These are phyloP conservation scores for Xerocomus nothofagi DNA, from an alignment of 1,284 basidiomycete genomes.

Conservation along the genomic window DNA sequence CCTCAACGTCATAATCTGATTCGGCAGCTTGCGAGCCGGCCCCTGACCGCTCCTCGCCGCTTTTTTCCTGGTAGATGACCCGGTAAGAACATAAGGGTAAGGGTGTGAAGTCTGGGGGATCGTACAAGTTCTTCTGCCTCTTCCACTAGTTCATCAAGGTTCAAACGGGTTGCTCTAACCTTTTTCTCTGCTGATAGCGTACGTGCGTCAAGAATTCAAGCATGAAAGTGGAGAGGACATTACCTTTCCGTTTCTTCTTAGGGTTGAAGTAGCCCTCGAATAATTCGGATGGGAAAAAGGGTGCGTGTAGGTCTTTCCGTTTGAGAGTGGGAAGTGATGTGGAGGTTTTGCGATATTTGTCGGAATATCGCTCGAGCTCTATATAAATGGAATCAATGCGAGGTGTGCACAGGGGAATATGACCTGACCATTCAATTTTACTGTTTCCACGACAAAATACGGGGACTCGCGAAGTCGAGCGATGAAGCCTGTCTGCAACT, in stretches of 20 bases:
- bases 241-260: slow-evolving; percentile 58
- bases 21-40: slow-evolving; percentile 58
- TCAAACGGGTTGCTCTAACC: slow-evolving; percentile 45
- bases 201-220: not conserved
- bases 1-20: slow-evolving; percentile 79
- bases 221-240: not conserved
- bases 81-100: not conserved
- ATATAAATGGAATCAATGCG: slow-evolving; percentile 5
- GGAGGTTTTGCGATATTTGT: slow-evolving; percentile 69
- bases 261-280: slow-evolving; percentile 79
- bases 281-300: slow-evolving; percentile 76
- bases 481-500: slow-evolving; percentile 66
- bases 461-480: slow-evolving; percentile 61
- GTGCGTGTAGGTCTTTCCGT: slow-evolving; percentile 63
- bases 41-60: slow-evolving; percentile 63
- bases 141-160: slow-evolving; percentile 65
- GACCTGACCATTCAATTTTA: slow-evolving; percentile 59
- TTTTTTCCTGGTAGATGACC: slow-evolving; percentile 53
- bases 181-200: slow-evolving; percentile 36
- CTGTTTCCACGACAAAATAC: slow-evolving; percentile 72
- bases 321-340: slow-evolving; percentile 63
- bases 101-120: not conserved
- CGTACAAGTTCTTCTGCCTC: slow-evolving; percentile 61
- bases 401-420: not conserved
- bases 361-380: slow-evolving; percentile 77